Evolutionary conservation across 768 basidiomycete genomes (phyloP), one percentile per base, ranked within the genome.

Genomic region (Hortiboletus campestris): DNA sequence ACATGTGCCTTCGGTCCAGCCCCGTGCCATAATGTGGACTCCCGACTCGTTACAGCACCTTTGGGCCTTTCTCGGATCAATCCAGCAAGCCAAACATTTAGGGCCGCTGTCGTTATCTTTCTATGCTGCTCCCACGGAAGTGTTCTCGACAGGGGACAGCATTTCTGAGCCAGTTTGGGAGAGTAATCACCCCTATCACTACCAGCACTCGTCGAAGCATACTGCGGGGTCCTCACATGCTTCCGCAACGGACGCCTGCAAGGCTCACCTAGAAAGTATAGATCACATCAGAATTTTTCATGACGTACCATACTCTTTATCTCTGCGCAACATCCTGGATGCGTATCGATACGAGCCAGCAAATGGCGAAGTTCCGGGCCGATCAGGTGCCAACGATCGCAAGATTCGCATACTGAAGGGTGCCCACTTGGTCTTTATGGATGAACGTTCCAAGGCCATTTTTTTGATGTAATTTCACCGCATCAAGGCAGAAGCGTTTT

Each of bases 261-360:
- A 29, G 31, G 51, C 58, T 12, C 63, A 63, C 19, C 51, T 79
- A 46, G 69, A 71, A 36, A 53, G 54, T 9, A 63, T 73, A 42
- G 83, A 85, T 61, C 73, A 80, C 60, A 78, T 86, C 72, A 84
- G 83, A 65, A 67, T 86, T 34, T 84, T 84, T 65, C 83, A 84
- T 61, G 82, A 84, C 58, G 75, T 77, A 31, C 57, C 65, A 36
- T 72, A 75, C 58, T 74, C 81, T 8, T 75, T 84, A 67, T 67
- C 71, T 56, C 65, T 86, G 14, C 75, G 84, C 43, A 77, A 72
- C 53, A 59, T 81, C 32, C 67, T 86, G 43, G 78, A 84, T 63
- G 73, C 76, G 14, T 85, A 84, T 78, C 63, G 63, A 22, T 80
- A 76, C 61, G 55, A 64, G 34, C 54, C 47, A 13, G 58, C 35